These are phyloP conservation scores for Rhododendron molle DNA, from an alignment of 148 eudicot species.

Conservation along the genomic window DNA sequence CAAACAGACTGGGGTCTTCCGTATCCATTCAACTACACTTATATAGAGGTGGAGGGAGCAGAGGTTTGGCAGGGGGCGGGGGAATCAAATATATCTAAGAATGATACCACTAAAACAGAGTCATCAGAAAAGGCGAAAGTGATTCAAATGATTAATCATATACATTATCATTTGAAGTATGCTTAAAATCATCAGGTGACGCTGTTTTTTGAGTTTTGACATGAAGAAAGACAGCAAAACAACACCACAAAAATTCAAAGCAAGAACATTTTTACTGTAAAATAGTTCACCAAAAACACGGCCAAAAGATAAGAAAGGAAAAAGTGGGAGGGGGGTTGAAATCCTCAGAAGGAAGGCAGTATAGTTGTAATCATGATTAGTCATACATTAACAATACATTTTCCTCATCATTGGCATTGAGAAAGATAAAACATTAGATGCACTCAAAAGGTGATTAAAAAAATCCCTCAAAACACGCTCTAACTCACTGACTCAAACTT, in stretches of 20 bases:
- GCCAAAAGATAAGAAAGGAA: background rate
- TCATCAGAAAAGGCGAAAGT: background rate
- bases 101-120: background rate
- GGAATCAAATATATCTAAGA: background rate
- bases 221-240: background rate
- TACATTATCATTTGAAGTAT: background rate
- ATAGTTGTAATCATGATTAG: constrained; percentile 6
- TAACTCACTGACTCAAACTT: background rate
- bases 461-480: background rate
- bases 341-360: constrained; percentile 52
- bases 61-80: background rate
- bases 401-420: constrained; percentile 24
- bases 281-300: background rate
- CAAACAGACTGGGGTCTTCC: too few relatives aligned
- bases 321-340: too few relatives aligned
- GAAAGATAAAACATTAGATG: background rate
- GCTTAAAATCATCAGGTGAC: background rate
- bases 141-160: background rate
- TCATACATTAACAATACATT: constrained; percentile 19
- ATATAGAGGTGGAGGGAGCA: background rate
- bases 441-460: background rate
- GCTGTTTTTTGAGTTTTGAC: background rate
- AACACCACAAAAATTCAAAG: background rate
- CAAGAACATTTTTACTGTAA: background rate
- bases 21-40: background rate